Base-by-base conservation (phyloP, 495 filamentous ascomycete genomes). In the Penicillium cosmopolitanum region DNA sequence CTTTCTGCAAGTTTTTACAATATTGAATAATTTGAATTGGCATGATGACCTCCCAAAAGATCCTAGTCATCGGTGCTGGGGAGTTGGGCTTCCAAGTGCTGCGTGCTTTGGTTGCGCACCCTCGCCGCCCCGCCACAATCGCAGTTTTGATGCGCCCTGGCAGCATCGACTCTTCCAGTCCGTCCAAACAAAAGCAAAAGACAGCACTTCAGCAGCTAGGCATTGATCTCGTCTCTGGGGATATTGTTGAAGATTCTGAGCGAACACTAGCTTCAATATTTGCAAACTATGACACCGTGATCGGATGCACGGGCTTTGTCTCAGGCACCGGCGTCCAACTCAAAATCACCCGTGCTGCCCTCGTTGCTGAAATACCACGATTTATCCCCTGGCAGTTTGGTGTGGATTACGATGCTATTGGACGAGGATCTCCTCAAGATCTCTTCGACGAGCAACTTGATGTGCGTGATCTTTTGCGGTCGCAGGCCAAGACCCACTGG, bases 311-410 rank as follows among this genome's bases (percentile, higher is more conserved):
- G 2, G 87, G 86, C 16, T 84, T 86, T 60, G 75, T 72, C 2
- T 69, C 78, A 7, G 76, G 81, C 0, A 47, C 73, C 1, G 85
- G 84, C 0, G 81, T 76, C 3, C 80, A 86, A 64, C 25, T 75
- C 0, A 84, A 84, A 50, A 55, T 86, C 28, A 71, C 82, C 0
- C 61, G 61, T 3, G 85, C 85, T 1, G 82, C 78, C 0, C 69
- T 89, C 4, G 56, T 59, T 10, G 83, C 83, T 0, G 66, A 71
- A 1, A 69, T 78, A 0, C 48, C 56, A 13, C 64, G 80, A 8
- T 88, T 80, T 60, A 68, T 87, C 13, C 85, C 86, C 2, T 88
- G 86, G 86, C 86, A 90, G 67, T 88, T 85, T 67, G 86, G 86
- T 9, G 77, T 87, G 2, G 84, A 89, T 62, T 89, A 89, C 64